A percentile compares a stretch with the other conserved stretches of the same genome.
Conservation (phyloP, 169 alveolate species). For the Perkinsus chesapeaki region DNA sequence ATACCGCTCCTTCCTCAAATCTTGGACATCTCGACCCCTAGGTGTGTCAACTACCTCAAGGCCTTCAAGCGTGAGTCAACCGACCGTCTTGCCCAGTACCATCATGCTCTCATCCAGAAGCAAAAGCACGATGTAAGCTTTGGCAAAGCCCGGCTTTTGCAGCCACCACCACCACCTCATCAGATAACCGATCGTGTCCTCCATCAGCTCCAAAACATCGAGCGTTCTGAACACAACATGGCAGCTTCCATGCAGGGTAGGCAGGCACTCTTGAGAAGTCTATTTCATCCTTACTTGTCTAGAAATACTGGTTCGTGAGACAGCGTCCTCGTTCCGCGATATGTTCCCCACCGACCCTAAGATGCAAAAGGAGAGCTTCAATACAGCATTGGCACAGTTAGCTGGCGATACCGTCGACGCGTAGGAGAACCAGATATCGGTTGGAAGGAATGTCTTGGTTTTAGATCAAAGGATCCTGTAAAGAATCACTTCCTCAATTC, state of each 20-base stretch:
- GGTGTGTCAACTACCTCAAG: conserved; percentile 7
- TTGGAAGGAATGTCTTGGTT: background rate
- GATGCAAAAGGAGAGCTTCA: background rate
- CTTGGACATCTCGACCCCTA: background rate
- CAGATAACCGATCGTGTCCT: background rate
- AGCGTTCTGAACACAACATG: background rate
- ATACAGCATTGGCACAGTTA: background rate
- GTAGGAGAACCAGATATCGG: background rate
- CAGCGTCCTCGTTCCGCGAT: background rate
- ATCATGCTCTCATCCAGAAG: conserved; percentile 5
- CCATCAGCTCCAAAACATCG: background rate
- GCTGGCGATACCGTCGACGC: background rate
- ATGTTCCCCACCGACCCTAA: background rate
- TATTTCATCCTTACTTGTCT: background rate
- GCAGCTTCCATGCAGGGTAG: background rate
- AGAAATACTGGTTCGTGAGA: background rate
- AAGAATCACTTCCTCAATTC: background rate
- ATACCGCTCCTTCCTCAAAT: background rate
- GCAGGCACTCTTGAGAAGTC: background rate
- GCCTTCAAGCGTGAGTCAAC: background rate
- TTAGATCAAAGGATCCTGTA: background rate
- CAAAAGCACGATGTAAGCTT: background rate
- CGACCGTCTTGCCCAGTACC: conserved; percentile 4
- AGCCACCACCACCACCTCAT: background rate
- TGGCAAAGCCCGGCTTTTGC: no score